Percentiles rank a stretch among this genome's conserved stretches.
Conservation (phyloP, 2,329 filamentous ascomycete genomes). For the Hortaea werneckii region DNA sequence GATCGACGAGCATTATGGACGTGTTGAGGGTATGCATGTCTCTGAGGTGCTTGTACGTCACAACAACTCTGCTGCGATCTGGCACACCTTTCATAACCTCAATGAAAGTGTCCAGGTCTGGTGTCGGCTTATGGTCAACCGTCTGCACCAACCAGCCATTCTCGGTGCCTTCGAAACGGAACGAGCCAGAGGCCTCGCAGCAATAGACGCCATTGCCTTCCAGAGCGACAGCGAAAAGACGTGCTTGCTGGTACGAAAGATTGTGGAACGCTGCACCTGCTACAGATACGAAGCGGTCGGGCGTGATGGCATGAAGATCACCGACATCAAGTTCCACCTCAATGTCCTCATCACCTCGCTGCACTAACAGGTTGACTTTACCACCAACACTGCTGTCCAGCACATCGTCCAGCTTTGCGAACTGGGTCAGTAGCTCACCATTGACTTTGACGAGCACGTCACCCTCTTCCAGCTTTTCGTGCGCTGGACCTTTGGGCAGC, state of each 20-base stretch:
- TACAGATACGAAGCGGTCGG: slow-evolving; percentile 89
- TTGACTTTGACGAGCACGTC: slow-evolving; percentile 92
- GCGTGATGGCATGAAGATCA: slow-evolving; percentile 87
- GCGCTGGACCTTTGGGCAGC: slow-evolving; percentile 78
- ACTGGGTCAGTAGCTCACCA: slow-evolving; percentile 83
- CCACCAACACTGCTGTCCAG: slow-evolving; percentile 77
- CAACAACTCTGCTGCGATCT: slow-evolving; percentile 70
- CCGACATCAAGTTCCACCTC: slow-evolving; percentile 77
- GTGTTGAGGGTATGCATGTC: slow-evolving; percentile 93
- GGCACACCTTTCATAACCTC: slow-evolving; percentile 83
- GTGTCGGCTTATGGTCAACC: slow-evolving; percentile 83
- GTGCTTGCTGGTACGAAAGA: slow-evolving; percentile 94
- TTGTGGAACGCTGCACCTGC: slow-evolving; percentile 92
- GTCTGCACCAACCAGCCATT: slow-evolving; percentile 91
- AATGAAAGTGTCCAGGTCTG: slow-evolving; percentile 79
- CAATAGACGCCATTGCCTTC: slow-evolving; percentile 73
- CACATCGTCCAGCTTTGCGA: slow-evolving; percentile 82
- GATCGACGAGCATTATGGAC: slow-evolving; percentile 80
- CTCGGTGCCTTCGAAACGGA: slow-evolving; percentile 82
- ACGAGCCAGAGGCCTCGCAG: slow-evolving; percentile 88
- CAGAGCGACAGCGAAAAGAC: slow-evolving; percentile 83
- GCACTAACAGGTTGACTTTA: slow-evolving; percentile 69
- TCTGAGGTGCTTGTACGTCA: slow-evolving; percentile 89
- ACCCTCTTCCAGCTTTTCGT: slow-evolving; percentile 81
- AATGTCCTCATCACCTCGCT: slow-evolving; percentile 79